phyloP scores from a whole-genome alignment of 1,284 basidiomycete genomes.

The Polyporus tsugae region DNA sequence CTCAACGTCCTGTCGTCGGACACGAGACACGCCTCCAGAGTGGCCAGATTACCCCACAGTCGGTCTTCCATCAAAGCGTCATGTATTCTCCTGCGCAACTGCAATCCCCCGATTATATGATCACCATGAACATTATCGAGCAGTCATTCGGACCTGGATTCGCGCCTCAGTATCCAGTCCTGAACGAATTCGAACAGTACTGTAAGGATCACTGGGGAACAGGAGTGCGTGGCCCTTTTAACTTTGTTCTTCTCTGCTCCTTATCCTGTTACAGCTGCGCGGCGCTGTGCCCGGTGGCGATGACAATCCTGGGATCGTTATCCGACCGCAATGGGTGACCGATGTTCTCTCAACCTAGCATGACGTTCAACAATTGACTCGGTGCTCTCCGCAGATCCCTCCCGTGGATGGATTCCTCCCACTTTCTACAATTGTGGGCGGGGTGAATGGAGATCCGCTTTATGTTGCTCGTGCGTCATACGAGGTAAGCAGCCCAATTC shows the following conservation, averaged over 20 bases:
- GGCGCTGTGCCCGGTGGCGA: not conserved
- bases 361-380: not conserved
- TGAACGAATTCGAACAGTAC: not conserved
- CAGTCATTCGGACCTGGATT: not conserved
- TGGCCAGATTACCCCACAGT: not conserved
- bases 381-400: not conserved
- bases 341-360: not conserved
- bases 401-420: not conserved
- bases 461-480: not conserved
- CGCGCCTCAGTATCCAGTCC: not conserved
- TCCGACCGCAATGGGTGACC: not conserved
- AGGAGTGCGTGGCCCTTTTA: not conserved
- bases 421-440: not conserved
- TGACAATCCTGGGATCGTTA: not conserved
- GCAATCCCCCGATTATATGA: not conserved
- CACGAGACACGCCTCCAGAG: not conserved
- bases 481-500: not conserved
- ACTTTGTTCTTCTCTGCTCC: not conserved
- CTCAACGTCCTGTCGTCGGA: not conserved
- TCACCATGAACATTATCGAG: not conserved
- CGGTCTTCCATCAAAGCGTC: not conserved
- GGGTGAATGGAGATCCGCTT: not conserved
- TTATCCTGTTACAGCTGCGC: not conserved
- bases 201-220: not conserved
- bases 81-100: not conserved